Base-by-base conservation (phyloP, 78 protist genomes). In the Polysphondylium violaceum region DNA sequence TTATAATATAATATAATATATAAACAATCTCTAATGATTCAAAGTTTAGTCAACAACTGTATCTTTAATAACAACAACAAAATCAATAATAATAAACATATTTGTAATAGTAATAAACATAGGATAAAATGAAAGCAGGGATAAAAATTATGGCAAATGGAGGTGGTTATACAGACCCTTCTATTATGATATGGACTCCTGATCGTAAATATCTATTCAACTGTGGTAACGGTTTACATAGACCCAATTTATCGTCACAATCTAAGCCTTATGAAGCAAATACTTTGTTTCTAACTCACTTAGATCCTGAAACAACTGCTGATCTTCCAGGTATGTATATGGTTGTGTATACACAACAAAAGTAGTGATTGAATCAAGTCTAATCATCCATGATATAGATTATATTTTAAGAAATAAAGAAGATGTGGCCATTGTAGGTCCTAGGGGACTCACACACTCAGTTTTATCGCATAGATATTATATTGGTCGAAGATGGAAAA, bases 371-470 rank as follows among this genome's bases (percentile, higher is more conserved):
- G n/a, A n/a, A n/a, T n/a, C n/a, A n/a, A n/a, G n/a, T n/a, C n/a
- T n/a, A n/a, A n/a, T n/a, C n/a, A n/a, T n/a, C n/a, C n/a, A n/a
- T n/a, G n/a, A n/a, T n/a, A n/a, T 55, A 74, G 83, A 81, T 44
- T 81, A 53, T 56, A n/a, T 81, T 12, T 47, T 81, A 35, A 55
- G 89, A 53, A 65, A 64, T 40, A 64, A 47, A 19, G 21, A 19
- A 19, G 89, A 81, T 41, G 14, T 81, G 16, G 17, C 89, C 33
- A 29, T 81, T 21, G 74, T 81, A 2, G 89, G 89, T n/a, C 89
- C 89, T 23, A 40, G 16, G 11, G 74, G 74, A 19, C 25, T 53
- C n/a, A 67, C 89, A 36, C 50, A 59, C 12, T 43, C 74, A 8
- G 27, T 81, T 16, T 3, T 67, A 16, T 12, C 77, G 17, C 74